Conservation (phyloP, 73 alveolate species). For the Paramecium caudatum region DNA sequence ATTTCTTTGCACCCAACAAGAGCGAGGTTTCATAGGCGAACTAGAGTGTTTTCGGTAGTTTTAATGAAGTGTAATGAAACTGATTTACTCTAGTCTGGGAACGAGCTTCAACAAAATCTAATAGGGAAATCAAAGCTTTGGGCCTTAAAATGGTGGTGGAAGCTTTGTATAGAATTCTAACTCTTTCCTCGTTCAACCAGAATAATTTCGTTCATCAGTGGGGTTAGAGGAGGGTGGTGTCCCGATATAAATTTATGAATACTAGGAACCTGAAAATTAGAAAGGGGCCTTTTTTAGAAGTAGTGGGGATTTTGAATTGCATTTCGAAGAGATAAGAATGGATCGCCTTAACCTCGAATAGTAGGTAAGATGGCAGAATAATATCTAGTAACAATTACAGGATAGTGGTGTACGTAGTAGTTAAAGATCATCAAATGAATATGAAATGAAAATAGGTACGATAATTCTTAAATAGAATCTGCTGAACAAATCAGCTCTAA, state of each 20-base stretch:
- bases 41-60: conserved; percentile 16
- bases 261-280: conserved; percentile 40
- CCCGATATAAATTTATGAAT: conserved; percentile 22
- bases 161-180: not conserved
- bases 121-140: not conserved
- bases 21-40: not conserved
- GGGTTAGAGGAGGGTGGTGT: conserved; percentile 42
- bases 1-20: not conserved
- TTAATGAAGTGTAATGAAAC: not conserved
- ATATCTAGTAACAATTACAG: not conserved
- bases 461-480: not conserved
- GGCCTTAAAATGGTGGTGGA: conserved; percentile 18
- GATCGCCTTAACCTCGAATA: conserved; percentile 24
- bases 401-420: not conserved
- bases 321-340: conserved; percentile 53
- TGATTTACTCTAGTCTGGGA: conserved; percentile 1
- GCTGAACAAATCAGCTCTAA: conserved; percentile 27
- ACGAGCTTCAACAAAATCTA: not conserved
- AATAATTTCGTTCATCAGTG: conserved; percentile 53
- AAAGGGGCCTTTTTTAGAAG: conserved; percentile 56
- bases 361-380: not conserved
- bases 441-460: conserved; percentile 36
- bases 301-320: conserved; percentile 59
- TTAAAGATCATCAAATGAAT: not conserved
- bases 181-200: conserved; percentile 35